Conservation (phyloP, 2,329 filamentous ascomycete genomes). For the Colletotrichum sansevieriae region DNA sequence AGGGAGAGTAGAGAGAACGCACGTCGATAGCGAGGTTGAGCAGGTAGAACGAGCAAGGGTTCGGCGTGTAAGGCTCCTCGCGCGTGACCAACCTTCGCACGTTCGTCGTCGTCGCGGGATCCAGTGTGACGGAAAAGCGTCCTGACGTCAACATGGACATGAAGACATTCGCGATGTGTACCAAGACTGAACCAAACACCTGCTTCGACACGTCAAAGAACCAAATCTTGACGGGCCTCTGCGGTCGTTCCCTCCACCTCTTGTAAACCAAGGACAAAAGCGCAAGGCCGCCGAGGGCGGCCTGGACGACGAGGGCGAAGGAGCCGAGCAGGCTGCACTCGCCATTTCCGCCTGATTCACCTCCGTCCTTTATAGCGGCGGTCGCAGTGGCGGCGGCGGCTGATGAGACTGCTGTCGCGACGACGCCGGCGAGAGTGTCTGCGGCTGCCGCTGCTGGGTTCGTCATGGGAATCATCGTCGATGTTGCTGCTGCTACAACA, state of each 20-base stretch:
- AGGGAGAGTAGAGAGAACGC: slow-evolving; percentile 54
- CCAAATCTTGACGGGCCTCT: slow-evolving; percentile 95
- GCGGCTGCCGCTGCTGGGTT: slow-evolving; percentile 29
- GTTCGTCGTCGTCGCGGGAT: slow-evolving; percentile 56
- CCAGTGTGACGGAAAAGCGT: slow-evolving; percentile 77
- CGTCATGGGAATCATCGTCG: slow-evolving; percentile 31
- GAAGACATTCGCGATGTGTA: slow-evolving; percentile 92
- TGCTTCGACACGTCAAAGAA: slow-evolving; percentile 98
- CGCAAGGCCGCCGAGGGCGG: slow-evolving; percentile 84
- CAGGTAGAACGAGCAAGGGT: slow-evolving; percentile 96
- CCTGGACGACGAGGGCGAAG: slow-evolving; percentile 92
- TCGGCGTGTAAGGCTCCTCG: slow-evolving; percentile 76
- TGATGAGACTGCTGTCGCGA: slow-evolving; percentile 49
- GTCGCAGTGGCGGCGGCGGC: slow-evolving; percentile 48
- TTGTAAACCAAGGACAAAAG: slow-evolving; percentile 92
- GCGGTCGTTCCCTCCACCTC: slow-evolving; percentile 90
- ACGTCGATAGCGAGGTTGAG: slow-evolving; percentile 96
- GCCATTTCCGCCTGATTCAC: slow-evolving; percentile 65
- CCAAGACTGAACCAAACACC: slow-evolving; percentile 90
- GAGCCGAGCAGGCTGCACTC: slow-evolving; percentile 91
- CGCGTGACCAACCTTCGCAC: slow-evolving; percentile 54
- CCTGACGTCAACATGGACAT: slow-evolving; percentile 97
- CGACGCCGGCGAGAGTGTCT: slow-evolving; percentile 43
- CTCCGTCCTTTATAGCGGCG: slow-evolving; percentile 49
- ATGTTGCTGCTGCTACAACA: slow-evolving; percentile 30